These are phyloP conservation scores for Neopestalotiopsis clavispora DNA, from an alignment of 2,329 filamentous ascomycete species.

Conservation along the genomic window DNA sequence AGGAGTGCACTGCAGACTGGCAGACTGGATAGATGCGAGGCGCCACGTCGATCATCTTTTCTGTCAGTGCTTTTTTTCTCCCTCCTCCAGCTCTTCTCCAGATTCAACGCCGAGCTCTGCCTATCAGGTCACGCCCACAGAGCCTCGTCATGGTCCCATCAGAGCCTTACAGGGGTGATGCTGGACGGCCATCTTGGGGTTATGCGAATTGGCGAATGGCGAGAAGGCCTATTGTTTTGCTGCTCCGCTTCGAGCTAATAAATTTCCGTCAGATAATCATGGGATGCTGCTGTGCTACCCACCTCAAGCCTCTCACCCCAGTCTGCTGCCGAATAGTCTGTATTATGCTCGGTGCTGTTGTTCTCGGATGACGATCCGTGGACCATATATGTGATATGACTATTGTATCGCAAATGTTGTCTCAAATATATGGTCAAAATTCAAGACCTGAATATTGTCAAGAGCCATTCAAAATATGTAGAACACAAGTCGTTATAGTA, in stretches of 20 bases:
- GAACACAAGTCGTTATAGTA: background rate
- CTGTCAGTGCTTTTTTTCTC: background rate
- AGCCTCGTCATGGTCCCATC: conserved; percentile 7
- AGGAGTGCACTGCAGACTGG: background rate
- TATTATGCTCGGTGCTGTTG: background rate
- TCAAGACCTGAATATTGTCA: no score
- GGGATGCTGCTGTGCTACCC: conserved; percentile 9
- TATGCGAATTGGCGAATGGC: conserved; percentile 2
- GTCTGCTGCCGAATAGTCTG: background rate
- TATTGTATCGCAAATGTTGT: no score
- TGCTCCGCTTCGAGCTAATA: conserved; percentile 9
- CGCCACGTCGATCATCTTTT: background rate
- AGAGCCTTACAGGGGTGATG: conserved; percentile 5
- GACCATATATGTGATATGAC: background rate
- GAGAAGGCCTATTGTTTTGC: background rate
- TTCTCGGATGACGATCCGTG: background rate
- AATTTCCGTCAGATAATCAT: conserved; percentile 4
- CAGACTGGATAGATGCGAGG: background rate
- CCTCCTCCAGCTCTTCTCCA: background rate
- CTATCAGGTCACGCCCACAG: conserved; percentile 11
- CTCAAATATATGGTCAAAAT: no score
- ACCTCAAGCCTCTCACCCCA: background rate
- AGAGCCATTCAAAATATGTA: background rate
- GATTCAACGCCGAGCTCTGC: background rate
- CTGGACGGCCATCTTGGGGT: conserved; percentile 9